Evolutionary conservation across 2,329 filamentous ascomycete species (phyloP), one percentile per base, ranked within the genome.

Genomic region (Beauveria caledonica): DNA sequence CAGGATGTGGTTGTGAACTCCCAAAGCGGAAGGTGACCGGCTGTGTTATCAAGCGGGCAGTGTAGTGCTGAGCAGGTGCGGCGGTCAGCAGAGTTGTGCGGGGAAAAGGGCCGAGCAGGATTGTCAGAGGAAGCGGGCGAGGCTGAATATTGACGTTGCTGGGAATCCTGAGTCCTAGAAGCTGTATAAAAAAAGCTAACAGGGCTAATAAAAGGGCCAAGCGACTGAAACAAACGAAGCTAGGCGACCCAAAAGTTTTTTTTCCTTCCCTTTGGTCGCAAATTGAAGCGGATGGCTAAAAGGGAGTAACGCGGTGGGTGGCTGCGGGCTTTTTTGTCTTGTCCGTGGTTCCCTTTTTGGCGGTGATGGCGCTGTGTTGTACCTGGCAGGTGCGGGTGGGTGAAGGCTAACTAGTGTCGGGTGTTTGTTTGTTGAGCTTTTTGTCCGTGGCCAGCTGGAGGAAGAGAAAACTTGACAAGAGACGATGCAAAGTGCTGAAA

Each of bases 21-120:
- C 59, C 51, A 57, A 61, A 36, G 21, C 19, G 59, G 59, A 61
- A 61, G 59, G 59, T 61, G 59, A 61, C 59, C 51, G 51, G 52
- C 13, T 25, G 33, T 23, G 9, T 17, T 19, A 27, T 27, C 27
- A 10, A 25, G 53, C 27, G 23, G 29, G 23, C 36, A 36, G 40
- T 23, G 49, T 53, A 48, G 58, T n/a, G 40, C 57, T 60, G 58
- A 54, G 58, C 58, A 60, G 58, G 42, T 60, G 58, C 58, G 58
- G 50, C 42, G 49, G 58, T 60, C 58, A 60, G 58, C 58, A 21
- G 33, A 48, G 29, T 15, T 13, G 49, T 40, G 58, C 50, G 58
- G 58, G 58, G 58, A 49, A 60, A 51, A 60, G 50, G 58, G 42
- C 58, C 58, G 58, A 60, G 58, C 46, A 60, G 42, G 29, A 60